Percentiles rank a stretch among this genome's conserved stretches.
These are phyloP conservation scores for Xylaria acuta DNA, from an alignment of 495 filamentous ascomycete genomes.

Conservation along the genomic window DNA sequence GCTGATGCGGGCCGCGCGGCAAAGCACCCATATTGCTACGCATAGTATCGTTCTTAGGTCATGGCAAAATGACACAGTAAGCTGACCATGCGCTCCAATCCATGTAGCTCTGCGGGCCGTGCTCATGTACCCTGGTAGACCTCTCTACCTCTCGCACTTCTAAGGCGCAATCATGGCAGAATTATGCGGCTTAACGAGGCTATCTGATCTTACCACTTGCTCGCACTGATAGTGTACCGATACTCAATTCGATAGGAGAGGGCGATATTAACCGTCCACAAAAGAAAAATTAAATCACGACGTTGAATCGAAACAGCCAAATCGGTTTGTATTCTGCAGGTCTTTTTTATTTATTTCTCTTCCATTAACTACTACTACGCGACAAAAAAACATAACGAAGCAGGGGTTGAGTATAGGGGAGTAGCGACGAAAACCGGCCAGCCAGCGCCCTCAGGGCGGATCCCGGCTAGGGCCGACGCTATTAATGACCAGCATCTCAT, in stretches of 20 bases:
- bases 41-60: neutral
- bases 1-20: neutral
- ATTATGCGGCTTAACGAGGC: neutral
- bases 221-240: neutral
- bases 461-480: constrained; percentile 7
- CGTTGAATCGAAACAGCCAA: neutral
- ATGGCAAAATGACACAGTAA: constrained; percentile 16
- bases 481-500: constrained; percentile 39
- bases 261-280: neutral
- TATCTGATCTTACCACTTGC: neutral
- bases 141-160: neutral
- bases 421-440: neutral
- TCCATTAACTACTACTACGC: constrained; percentile 24
- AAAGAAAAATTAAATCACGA: neutral
- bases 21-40: neutral
- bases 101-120: neutral
- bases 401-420: neutral
- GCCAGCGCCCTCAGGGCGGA: constrained; percentile 13
- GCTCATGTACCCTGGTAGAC: neutral
- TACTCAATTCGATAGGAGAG: neutral
- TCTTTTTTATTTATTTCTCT: constrained; percentile 19
- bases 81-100: constrained; percentile 8
- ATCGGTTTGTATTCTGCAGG: neutral
- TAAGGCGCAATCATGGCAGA: neutral
- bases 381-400: constrained; percentile 18